Conservation (phyloP, 2,329 filamentous ascomycete genomes). For the Ophiocordyceps camponoti-floridani region DNA sequence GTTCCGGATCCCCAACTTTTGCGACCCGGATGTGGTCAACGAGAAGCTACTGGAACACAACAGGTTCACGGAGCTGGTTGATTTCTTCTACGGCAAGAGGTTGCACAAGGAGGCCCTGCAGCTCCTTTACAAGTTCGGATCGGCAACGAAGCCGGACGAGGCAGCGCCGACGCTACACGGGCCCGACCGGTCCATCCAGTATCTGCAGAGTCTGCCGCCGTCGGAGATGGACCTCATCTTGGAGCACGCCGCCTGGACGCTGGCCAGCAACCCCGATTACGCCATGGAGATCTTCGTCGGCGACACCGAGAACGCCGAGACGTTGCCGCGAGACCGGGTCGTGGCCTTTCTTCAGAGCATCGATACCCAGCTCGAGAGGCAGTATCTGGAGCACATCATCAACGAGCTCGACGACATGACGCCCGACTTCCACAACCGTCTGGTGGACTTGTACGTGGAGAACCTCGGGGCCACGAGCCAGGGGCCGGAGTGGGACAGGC, state of each 20-base stretch:
- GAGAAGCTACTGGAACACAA: slow-evolving; percentile 78
- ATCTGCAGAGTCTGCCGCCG: slow-evolving; percentile 75
- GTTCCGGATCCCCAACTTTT: slow-evolving; percentile 93
- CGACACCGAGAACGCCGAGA: slow-evolving; percentile 90
- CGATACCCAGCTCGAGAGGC: slow-evolving; percentile 52
- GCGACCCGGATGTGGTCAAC: slow-evolving; percentile 87
- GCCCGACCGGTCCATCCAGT: slow-evolving; percentile 67
- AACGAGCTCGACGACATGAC: slow-evolving; percentile 69
- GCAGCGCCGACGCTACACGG: slow-evolving; percentile 48
- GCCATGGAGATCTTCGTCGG: slow-evolving; percentile 89
- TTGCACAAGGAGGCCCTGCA: slow-evolving; percentile 77
- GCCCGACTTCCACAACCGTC: slow-evolving; percentile 70
- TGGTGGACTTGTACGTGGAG: slow-evolving; percentile 54
- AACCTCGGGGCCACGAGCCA: slow-evolving; percentile 28
- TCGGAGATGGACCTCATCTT: slow-evolving; percentile 82
- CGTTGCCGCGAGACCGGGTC: slow-evolving; percentile 59
- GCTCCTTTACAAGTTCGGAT: slow-evolving; percentile 65
- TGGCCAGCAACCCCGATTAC: slow-evolving; percentile 50
- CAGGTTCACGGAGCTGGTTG: slow-evolving; percentile 85
- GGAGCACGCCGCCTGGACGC: slow-evolving; percentile 79
- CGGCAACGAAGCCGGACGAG: slow-evolving; percentile 30
- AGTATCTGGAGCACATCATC: slow-evolving; percentile 83
- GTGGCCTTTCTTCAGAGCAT: slow-evolving; percentile 55
- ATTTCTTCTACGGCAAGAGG: slow-evolving; percentile 92
- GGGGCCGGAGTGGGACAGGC: slow-evolving; percentile 32